Evolutionary conservation across 257 asterid genomes (phyloP), one percentile per base, ranked within the genome.

Genomic region (Jaltomata sinuosa): DNA sequence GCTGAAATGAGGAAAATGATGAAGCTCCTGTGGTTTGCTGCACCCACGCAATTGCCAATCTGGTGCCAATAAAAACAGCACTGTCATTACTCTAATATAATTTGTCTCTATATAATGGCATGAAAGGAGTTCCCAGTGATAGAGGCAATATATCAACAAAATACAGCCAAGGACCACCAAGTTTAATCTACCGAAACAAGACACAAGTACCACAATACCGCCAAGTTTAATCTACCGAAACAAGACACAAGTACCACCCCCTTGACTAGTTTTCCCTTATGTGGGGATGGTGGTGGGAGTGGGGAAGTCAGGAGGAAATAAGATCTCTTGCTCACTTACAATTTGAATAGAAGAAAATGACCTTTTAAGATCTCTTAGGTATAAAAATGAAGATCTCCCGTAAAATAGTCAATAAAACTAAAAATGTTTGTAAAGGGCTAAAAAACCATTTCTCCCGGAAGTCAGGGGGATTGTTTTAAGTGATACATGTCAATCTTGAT

Each of bases 31-130:
- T 94, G 99, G 87, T 95, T 94, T 84, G 90, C 92, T 47, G 97
- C 89, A 71, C 98, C 99, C 21, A 95, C 97, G 84, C 97, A 95
- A 86, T 94, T 95, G 67, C 99, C 99, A 78, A 95, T 94, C 99
- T 95, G 99, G 36, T 62, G 68, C 21, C 68, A 62, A 62, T 29
- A 62, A 62, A 62, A 27, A 27, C 6, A 22, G 68, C 18, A 62
- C 38, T 25, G 7, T 62, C 69, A 62, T 27, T 62, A 27, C 69
- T 25, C 16, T 22, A n/a, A n/a, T 54, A 21, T 54, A 54, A 21
- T 54, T 8, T 8, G 64, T 55, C 9, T 25, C 11, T 9, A 59
- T 27, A 38, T 25, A 19, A 27, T 27, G 36, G 69, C 34, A 62
- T 62, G 69, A 62, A 25, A 57, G 68, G 68, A 59, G 34, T 34